Evolutionary conservation across 2,329 filamentous ascomycete genomes (phyloP).

Genomic region (Diaporthe caulivora): DNA sequence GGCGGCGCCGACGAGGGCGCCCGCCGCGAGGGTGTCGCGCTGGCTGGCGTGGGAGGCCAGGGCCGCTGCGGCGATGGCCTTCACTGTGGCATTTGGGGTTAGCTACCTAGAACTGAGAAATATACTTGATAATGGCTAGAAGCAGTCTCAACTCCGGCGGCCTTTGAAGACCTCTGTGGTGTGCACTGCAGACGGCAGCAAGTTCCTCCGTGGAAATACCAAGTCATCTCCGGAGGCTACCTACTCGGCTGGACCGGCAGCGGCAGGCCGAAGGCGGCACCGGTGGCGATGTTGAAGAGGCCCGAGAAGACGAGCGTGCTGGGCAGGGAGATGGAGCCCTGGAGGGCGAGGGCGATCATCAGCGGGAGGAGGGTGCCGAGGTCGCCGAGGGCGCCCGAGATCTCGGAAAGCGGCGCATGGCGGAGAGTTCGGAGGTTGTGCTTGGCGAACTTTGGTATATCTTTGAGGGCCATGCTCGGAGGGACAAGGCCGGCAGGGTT

Average conservation of each 20-base stretch:
- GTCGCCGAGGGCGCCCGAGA: slow-evolving; percentile 90
- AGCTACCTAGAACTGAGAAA: not conserved
- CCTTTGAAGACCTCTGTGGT: not conserved
- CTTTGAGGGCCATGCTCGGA: slow-evolving; percentile 42
- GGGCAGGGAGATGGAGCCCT: slow-evolving; percentile 82
- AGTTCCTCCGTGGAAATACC: not conserved
- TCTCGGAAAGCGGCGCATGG: slow-evolving; percentile 71
- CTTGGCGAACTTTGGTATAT: slow-evolving; percentile 52
- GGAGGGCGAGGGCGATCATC: slow-evolving; percentile 85
- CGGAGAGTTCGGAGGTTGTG: slow-evolving; percentile 65
- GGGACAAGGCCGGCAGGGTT: too few relatives aligned
- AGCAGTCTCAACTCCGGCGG: not conserved
- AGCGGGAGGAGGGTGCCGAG: slow-evolving; percentile 90
- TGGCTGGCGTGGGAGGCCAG: slow-evolving; percentile 76
- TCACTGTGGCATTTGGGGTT: slow-evolving; percentile 58
- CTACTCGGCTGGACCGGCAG: slow-evolving; percentile 84
- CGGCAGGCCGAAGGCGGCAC: slow-evolving; percentile 86
- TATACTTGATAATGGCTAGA: not conserved
- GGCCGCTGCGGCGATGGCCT: slow-evolving; percentile 91
- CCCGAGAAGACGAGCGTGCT: slow-evolving; percentile 91
- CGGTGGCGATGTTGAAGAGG: slow-evolving; percentile 86
- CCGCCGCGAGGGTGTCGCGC: slow-evolving; percentile 83
- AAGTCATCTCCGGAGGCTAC: not conserved
- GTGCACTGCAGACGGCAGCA: not conserved
- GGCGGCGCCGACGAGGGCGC: slow-evolving; percentile 80